Percentiles rank a stretch among this genome's conserved stretches.
Evolutionary conservation across 139 green algal species (phyloP).

Genomic region (Chlamydomonas sp.): DNA sequence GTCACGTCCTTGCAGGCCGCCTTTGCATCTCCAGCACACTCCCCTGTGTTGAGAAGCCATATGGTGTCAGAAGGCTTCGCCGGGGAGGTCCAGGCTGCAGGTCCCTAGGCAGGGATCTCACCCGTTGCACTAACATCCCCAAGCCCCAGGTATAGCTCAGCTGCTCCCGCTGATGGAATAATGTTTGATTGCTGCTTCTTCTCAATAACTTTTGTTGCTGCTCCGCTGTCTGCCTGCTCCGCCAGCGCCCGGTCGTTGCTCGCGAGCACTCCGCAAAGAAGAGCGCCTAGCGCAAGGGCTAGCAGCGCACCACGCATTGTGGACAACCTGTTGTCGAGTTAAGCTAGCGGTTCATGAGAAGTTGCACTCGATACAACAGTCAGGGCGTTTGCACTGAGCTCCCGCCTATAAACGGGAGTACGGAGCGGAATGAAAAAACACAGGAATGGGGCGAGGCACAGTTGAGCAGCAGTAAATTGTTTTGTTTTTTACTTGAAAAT

Average conservation of each 20-base stretch:
- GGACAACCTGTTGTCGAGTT: too few species aligned
- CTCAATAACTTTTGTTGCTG: too few species aligned
- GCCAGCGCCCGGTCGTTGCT: background rate
- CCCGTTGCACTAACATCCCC: conserved; percentile 49
- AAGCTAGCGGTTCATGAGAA: too few species aligned
- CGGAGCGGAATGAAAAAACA: too few species aligned
- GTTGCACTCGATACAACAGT: too few species aligned
- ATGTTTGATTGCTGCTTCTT: conserved; percentile 50
- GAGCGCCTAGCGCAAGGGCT: conserved; percentile 21
- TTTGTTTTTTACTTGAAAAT: too few species aligned
- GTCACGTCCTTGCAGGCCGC: conserved; percentile 62
- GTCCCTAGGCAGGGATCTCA: background rate
- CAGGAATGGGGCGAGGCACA: too few species aligned
- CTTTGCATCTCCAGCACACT: conserved; percentile 54
- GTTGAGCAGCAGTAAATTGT: too few species aligned
- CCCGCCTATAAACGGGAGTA: too few species aligned
- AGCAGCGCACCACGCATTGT: background rate
- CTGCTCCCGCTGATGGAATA: conserved; percentile 50
- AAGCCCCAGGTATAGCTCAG: conserved; percentile 47
- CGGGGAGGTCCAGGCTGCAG: too few species aligned
- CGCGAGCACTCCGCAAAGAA: background rate
- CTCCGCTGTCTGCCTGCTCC: background rate
- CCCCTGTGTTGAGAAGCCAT: conserved; percentile 29
- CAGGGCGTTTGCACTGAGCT: too few species aligned
- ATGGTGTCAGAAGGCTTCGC: background rate